Percentiles rank a stretch among this genome's conserved stretches.
phyloP scores from a whole-genome alignment of 768 basidiomycete species.

The Leucocoprinus leucothites region DNA sequence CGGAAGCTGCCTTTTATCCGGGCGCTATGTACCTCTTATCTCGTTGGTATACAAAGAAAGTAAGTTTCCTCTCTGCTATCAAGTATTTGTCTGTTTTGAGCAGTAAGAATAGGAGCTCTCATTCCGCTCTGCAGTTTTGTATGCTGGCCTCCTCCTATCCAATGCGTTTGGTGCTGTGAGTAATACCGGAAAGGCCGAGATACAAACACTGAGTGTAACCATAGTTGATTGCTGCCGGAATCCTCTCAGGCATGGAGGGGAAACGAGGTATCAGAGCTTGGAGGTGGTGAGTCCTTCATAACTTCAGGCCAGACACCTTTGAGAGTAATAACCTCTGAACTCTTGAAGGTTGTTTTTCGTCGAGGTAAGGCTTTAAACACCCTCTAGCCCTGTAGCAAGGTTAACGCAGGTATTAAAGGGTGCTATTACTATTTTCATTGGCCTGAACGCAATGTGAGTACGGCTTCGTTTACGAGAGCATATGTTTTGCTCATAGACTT shows the following conservation, averaged over 20 bases:
- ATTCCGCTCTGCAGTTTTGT: constrained; percentile 56
- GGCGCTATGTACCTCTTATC: constrained; percentile 42
- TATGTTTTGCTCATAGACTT: neutral
- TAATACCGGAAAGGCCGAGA: neutral
- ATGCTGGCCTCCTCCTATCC: constrained; percentile 52
- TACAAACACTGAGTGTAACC: neutral
- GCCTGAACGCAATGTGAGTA: constrained; percentile 47
- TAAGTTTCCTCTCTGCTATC: constrained; percentile 4
- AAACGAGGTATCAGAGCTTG: constrained; percentile 60
- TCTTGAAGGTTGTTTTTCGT: constrained; percentile 59
- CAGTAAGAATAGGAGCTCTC: constrained; percentile 46
- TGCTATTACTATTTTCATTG: constrained; percentile 54
- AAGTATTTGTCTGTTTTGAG: neutral
- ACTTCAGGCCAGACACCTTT: neutral
- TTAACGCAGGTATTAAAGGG: constrained; percentile 36
- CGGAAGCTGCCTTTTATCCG: constrained; percentile 64
- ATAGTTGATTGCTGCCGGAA: constrained; percentile 66
- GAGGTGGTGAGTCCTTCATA: constrained; percentile 46
- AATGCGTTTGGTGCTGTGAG: constrained; percentile 63
- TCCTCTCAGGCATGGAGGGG: constrained; percentile 63
- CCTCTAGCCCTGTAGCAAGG: neutral
- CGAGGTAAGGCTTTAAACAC: constrained; percentile 35
- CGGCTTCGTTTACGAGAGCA: constrained; percentile 5
- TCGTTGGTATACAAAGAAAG: constrained; percentile 55
- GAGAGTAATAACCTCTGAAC: neutral